phyloP scores from a whole-genome alignment of 2,329 filamentous ascomycete species.

The Claviceps sp. region DNA sequence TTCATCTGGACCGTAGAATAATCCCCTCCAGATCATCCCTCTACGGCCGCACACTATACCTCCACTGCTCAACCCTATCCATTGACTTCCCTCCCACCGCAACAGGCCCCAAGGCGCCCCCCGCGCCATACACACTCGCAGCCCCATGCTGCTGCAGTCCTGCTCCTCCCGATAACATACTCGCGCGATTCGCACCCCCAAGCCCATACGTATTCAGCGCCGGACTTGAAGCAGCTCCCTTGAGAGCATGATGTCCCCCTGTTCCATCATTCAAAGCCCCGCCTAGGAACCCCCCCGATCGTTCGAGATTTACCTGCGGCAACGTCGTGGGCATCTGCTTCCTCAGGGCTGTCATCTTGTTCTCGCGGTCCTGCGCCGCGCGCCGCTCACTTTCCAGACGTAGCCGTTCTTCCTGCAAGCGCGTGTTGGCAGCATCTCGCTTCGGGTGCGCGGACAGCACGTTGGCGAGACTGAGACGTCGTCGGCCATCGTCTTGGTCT shows the following conservation, averaged over 20 bases:
- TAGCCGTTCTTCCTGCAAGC: slow-evolving; percentile 27
- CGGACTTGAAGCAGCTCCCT: slow-evolving; percentile 15
- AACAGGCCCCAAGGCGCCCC: slow-evolving; percentile 13
- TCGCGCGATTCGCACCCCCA: slow-evolving; percentile 16
- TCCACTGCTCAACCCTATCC: slow-evolving; percentile 29
- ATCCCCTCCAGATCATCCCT: no score
- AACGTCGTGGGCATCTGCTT: slow-evolving; percentile 35
- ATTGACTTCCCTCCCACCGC: slow-evolving; percentile 14
- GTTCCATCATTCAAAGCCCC: slow-evolving; percentile 42
- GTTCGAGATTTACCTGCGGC: slow-evolving; percentile 16
- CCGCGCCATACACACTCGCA: slow-evolving; percentile 11
- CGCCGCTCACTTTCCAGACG: slow-evolving; percentile 28
- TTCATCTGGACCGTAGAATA: no score
- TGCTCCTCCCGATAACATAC: slow-evolving; percentile 16
- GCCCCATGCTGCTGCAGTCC: slow-evolving; percentile 9
- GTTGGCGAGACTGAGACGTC: slow-evolving; percentile 48
- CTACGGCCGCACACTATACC: slow-evolving; percentile 25
- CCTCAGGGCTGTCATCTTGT: slow-evolving; percentile 34
- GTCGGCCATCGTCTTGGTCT: slow-evolving; percentile 9
- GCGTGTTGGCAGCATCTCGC: slow-evolving; percentile 23
- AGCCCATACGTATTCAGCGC: slow-evolving; percentile 15
- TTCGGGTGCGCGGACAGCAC: slow-evolving; percentile 35
- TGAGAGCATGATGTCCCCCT: slow-evolving; percentile 22
- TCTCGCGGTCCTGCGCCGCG: slow-evolving; percentile 28
- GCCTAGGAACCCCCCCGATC: slow-evolving; percentile 33